Conservation (phyloP, 345 rosid genomes). For the Brassica incana region DNA sequence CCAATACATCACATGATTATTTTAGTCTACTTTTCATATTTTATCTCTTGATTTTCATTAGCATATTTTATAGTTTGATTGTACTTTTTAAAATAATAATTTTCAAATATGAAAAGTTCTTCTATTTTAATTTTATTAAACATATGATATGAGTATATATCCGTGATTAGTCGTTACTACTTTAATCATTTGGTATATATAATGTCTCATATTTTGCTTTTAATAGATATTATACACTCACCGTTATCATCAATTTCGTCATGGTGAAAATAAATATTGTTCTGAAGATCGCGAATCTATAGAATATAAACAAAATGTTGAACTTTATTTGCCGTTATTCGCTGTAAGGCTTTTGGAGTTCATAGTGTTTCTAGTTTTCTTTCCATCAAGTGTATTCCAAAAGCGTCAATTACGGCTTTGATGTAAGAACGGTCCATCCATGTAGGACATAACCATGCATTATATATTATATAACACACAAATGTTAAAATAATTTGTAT, state of each 20-base stretch:
- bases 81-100: background rate
- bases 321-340: slow-evolving; percentile 16
- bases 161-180: background rate
- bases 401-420: slow-evolving; percentile 40
- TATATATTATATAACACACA: background rate
- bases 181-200: background rate
- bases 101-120: background rate
- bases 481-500: background rate
- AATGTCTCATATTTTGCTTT: background rate
- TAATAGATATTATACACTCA: background rate
- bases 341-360: slow-evolving; percentile 29
- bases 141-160: background rate
- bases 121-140: background rate
- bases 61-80: background rate
- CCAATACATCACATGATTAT: background rate
- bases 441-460: slow-evolving; percentile 26
- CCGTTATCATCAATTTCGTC: background rate
- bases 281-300: background rate
- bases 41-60: background rate
- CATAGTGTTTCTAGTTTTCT: background rate
- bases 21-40: no score
- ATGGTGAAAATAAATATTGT: background rate
- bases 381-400: slow-evolving; percentile 15
- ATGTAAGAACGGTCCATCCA: slow-evolving; percentile 27
- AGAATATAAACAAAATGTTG: background rate